These are phyloP conservation scores for Podospora australis DNA, from an alignment of 495 filamentous ascomycete species.

Conservation along the genomic window DNA sequence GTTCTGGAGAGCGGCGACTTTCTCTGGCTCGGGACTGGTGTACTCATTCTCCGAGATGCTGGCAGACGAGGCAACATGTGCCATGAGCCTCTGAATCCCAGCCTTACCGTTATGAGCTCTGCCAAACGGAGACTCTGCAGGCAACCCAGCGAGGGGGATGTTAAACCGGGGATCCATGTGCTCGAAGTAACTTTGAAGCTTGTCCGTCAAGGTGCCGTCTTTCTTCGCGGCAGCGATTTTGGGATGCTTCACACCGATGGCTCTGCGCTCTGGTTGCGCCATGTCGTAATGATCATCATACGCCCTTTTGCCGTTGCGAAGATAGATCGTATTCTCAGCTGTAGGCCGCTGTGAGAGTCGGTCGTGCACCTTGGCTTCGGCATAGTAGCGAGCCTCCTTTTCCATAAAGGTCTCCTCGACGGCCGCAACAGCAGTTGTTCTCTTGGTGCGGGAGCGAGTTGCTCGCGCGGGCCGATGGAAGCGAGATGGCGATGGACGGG, in stretches of 20 bases:
- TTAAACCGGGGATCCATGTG: slow-evolving; percentile 7
- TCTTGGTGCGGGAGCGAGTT: background rate
- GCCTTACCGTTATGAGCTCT: too few species aligned
- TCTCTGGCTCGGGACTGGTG: too few species aligned
- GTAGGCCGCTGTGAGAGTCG: slow-evolving; percentile 14
- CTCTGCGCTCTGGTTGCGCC: background rate
- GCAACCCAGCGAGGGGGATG: slow-evolving; percentile 26
- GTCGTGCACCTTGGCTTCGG: slow-evolving; percentile 11
- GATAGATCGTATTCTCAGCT: background rate
- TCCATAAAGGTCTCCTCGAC: background rate
- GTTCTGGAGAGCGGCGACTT: too few species aligned
- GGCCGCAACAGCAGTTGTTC: background rate
- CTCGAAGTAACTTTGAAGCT: slow-evolving; percentile 16
- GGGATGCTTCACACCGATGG: slow-evolving; percentile 14
- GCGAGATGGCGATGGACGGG: too few species aligned
- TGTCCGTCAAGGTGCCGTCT: slow-evolving; percentile 3
- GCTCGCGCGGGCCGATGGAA: too few species aligned
- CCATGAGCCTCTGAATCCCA: too few species aligned
- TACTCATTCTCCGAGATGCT: too few species aligned
- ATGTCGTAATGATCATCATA: slow-evolving; percentile 16
- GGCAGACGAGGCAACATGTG: too few species aligned
- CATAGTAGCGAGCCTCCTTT: slow-evolving; percentile 4
- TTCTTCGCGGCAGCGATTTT: slow-evolving; percentile 14
- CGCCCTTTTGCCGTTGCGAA: slow-evolving; percentile 6
- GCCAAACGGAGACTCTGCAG: background rate